Conservation (phyloP, 345 rosid species). For the Chamaenerion angustifolium region DNA sequence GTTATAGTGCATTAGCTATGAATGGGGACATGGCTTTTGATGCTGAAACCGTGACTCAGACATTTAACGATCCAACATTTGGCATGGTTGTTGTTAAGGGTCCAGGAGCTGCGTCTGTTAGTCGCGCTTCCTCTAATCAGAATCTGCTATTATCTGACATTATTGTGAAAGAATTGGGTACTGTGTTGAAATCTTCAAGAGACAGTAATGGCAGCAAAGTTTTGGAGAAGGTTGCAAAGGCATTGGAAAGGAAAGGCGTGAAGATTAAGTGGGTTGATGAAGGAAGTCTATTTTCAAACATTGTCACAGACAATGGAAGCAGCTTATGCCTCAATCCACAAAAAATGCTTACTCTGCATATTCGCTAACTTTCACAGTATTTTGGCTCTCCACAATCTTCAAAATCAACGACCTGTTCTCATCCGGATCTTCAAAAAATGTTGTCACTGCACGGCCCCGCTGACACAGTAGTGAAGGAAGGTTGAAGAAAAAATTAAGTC, state of each 20-base stretch:
- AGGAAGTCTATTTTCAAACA: slow-evolving; percentile 12
- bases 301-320: slow-evolving; percentile 14
- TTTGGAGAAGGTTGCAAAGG: slow-evolving; percentile 17
- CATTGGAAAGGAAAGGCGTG: slow-evolving; percentile 36
- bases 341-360: too few species aligned
- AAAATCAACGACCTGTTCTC: too few species aligned
- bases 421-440: too few species aligned
- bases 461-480: too few species aligned
- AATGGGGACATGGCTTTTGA: slow-evolving; percentile 37
- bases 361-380: too few species aligned
- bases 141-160: slow-evolving; percentile 27
- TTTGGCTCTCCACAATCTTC: too few species aligned
- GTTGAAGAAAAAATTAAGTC: too few species aligned
- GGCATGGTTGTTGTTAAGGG: slow-evolving; percentile 29
- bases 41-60: slow-evolving; percentile 14
- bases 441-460: too few species aligned
- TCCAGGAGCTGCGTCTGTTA: slow-evolving; percentile 27
- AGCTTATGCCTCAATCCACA: too few species aligned
- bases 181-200: slow-evolving; percentile 8
- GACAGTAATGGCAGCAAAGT: slow-evolving; percentile 13
- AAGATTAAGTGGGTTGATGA: slow-evolving; percentile 25
- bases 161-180: slow-evolving; percentile 26
- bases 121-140: slow-evolving; percentile 33
- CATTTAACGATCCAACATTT: slow-evolving; percentile 17
- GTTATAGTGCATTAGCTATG: slow-evolving; percentile 39